Evolutionary conservation across 1,284 basidiomycete species (phyloP).

Genomic region (Vanrija pseudolonga): DNA sequence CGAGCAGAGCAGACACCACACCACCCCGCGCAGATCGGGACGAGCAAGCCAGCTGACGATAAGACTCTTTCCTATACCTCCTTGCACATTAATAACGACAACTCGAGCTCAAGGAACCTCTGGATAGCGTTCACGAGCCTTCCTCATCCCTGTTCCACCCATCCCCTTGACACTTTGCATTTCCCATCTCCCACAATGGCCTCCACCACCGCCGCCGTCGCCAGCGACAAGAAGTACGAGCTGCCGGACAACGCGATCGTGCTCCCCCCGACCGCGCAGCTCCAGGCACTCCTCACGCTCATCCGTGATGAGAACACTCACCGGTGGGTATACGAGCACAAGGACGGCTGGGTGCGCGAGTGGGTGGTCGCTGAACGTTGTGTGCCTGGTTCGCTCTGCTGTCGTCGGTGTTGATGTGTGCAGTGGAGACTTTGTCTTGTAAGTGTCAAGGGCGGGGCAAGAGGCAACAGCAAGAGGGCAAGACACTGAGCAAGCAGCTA

Average conservation of each 20-base stretch:
- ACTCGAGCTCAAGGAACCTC: too few species aligned
- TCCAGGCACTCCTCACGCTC: slow-evolving; percentile 94
- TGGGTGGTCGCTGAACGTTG: neutral
- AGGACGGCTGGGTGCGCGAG: neutral
- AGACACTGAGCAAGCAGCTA: slow-evolving; percentile 13
- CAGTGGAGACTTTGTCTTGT: slow-evolving; percentile 95
- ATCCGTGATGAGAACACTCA: slow-evolving; percentile 80
- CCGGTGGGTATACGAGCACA: slow-evolving; percentile 27
- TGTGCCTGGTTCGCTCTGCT: neutral
- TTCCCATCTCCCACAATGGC: neutral
- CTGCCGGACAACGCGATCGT: slow-evolving; percentile 45
- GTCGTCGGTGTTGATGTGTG: too few species aligned
- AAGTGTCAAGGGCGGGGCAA: slow-evolving; percentile 10
- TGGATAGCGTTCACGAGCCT: too few species aligned
- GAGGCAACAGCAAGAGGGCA: too few species aligned
- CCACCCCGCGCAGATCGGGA: too few species aligned
- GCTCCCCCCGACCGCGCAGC: slow-evolving; percentile 65
- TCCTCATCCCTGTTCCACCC: too few species aligned
- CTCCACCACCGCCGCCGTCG: slow-evolving; percentile 8
- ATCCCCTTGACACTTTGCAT: too few species aligned
- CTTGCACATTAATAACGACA: too few species aligned
- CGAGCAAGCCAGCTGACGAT: too few species aligned
- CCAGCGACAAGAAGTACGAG: slow-evolving; percentile 28
- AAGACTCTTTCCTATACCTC: too few species aligned
- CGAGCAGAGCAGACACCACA: too few species aligned